These are phyloP conservation scores for Aspergillus nanangensis DNA, from an alignment of 495 filamentous ascomycete genomes.

Conservation along the genomic window DNA sequence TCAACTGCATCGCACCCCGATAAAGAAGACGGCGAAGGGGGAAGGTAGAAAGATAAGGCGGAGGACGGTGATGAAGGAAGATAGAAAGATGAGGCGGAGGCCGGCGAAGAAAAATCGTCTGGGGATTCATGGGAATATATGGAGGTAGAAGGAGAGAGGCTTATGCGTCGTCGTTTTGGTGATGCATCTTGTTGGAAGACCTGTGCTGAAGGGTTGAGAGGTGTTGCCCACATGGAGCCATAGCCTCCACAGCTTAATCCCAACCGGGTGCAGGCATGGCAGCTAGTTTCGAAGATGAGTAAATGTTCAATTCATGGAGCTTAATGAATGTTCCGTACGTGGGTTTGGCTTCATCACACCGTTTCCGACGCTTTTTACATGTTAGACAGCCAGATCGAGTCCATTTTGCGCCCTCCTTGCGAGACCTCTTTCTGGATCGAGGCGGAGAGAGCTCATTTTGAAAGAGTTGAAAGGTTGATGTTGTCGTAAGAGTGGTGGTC, in stretches of 20 bases:
- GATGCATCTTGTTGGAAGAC: slow-evolving; percentile 23
- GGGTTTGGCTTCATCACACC: slow-evolving; percentile 42
- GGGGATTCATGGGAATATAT: slow-evolving; percentile 10
- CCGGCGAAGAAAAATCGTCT: background rate
- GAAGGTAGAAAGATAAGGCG: background rate
- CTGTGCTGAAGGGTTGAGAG: slow-evolving; percentile 29
- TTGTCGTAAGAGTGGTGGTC: background rate
- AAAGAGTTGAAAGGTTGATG: background rate
- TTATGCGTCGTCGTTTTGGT: slow-evolving; percentile 25
- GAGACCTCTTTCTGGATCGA: slow-evolving; percentile 21
- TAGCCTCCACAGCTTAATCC: slow-evolving; percentile 41
- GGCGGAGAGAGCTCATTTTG: background rate
- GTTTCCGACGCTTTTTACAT: slow-evolving; percentile 41
- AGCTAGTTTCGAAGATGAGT: slow-evolving; percentile 19
- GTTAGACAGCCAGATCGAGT: slow-evolving; percentile 41
- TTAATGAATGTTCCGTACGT: slow-evolving; percentile 17
- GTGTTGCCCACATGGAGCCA: slow-evolving; percentile 39
- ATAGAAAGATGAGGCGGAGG: slow-evolving; percentile 1
- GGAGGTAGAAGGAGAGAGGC: slow-evolving; percentile 19
- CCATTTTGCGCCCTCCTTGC: slow-evolving; percentile 35
- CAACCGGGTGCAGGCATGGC: slow-evolving; percentile 35
- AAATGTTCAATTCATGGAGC: background rate
- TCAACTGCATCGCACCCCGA: slow-evolving; percentile 2
- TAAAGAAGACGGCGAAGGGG: background rate
- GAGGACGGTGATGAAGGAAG: background rate